Conservation (phyloP, 805 yeast genomes). For the Teunomyces gatunensis region DNA sequence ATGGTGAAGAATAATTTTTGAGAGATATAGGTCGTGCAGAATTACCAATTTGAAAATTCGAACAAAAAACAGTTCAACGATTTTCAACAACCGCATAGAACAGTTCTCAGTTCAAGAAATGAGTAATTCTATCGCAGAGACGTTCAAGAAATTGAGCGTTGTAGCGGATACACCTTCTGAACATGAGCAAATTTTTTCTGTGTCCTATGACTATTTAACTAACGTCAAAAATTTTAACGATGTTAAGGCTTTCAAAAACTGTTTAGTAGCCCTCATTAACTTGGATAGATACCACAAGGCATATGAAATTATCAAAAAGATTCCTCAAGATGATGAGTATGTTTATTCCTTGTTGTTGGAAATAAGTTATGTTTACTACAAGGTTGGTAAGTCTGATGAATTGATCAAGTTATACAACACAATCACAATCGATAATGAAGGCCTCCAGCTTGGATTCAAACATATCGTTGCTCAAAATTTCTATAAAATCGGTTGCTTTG, state of each 20-base stretch:
- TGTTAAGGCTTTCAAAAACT: constrained; percentile 35
- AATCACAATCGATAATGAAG: constrained; percentile 12
- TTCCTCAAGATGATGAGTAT: constrained; percentile 30
- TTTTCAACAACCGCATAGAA: background rate
- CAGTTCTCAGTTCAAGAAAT: constrained; percentile 13
- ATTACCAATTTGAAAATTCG: background rate
- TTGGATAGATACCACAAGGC: constrained; percentile 56
- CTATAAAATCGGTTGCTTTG: constrained; percentile 46
- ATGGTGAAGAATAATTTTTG: background rate
- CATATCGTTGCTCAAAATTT: constrained; percentile 55
- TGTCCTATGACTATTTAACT: constrained; percentile 41
- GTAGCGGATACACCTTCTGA: constrained; percentile 26
- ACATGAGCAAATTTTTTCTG: constrained; percentile 36
- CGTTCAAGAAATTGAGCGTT: constrained; percentile 40
- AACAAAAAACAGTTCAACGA: constrained; percentile 3
- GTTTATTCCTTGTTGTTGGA: constrained; percentile 39
- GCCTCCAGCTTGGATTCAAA: constrained; percentile 32
- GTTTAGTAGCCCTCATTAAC: constrained; percentile 59
- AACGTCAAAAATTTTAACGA: constrained; percentile 38
- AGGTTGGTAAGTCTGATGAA: constrained; percentile 43
- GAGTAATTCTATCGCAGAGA: constrained; percentile 40
- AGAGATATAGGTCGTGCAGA: background rate
- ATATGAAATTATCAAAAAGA: constrained; percentile 36
- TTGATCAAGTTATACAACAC: constrained; percentile 19
- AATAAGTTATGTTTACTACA: constrained; percentile 58